These are phyloP conservation scores for Zygoascus flipseniorum DNA, from an alignment of 805 yeast genomes.

Conservation along the genomic window DNA sequence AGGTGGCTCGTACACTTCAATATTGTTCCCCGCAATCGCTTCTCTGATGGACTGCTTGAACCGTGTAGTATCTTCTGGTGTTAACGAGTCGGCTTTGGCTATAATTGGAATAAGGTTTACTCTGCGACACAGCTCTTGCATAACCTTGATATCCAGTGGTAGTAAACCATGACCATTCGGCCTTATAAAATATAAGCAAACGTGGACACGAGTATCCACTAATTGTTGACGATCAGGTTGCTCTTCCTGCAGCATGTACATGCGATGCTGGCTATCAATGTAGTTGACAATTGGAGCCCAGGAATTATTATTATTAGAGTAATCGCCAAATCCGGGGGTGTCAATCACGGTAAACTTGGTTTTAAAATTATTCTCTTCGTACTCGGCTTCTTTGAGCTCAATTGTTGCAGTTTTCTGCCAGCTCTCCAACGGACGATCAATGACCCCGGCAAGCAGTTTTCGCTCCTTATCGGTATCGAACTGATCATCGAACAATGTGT, in stretches of 20 bases:
- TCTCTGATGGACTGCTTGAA: conserved; percentile 64
- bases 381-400: conserved; percentile 51
- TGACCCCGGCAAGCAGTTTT: neutral
- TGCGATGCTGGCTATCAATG: conserved; percentile 84
- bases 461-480: conserved; percentile 36
- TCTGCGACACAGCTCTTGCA: conserved; percentile 73
- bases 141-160: conserved; percentile 80
- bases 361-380: conserved; percentile 76
- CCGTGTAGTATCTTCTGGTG: conserved; percentile 56
- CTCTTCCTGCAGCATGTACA: conserved; percentile 85
- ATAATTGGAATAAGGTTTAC: conserved; percentile 86
- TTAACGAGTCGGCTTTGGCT: conserved; percentile 80
- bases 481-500: conserved; percentile 60
- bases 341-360: conserved; percentile 75
- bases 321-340: conserved; percentile 92
- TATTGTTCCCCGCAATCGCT: conserved; percentile 75
- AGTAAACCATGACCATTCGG: conserved; percentile 86
- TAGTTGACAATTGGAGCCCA: conserved; percentile 86
- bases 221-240: conserved; percentile 60
- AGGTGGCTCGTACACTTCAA: conserved; percentile 50
- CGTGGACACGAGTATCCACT: conserved; percentile 79
- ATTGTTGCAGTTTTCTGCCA: conserved; percentile 42
- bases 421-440: neutral
- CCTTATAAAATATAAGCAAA: conserved; percentile 79
- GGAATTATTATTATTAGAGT: conserved; percentile 72